phyloP scores from a whole-genome alignment of 306 rosid species.

The Lablab purpureus region DNA sequence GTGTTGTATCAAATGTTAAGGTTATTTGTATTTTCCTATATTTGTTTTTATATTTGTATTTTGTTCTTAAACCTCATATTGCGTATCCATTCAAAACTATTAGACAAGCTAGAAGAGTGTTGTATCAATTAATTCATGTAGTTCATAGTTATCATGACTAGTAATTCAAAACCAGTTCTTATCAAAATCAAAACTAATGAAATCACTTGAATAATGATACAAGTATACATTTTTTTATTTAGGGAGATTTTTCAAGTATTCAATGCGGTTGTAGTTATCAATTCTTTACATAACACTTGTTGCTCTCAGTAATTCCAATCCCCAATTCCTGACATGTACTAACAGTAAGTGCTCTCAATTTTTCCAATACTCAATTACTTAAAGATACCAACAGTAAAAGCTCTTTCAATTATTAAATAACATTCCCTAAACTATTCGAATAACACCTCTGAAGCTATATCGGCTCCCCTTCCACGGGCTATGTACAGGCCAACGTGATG shows the following conservation, averaged over 20 bases:
- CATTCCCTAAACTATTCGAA: conserved; percentile 58
- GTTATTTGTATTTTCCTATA: too few relatives aligned
- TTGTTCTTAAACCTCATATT: too few relatives aligned
- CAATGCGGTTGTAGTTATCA: background rate
- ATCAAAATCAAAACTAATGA: too few relatives aligned
- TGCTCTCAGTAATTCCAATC: background rate
- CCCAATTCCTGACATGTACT: too few relatives aligned
- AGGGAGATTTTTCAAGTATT: background rate
- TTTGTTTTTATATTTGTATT: too few relatives aligned
- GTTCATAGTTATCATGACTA: too few relatives aligned
- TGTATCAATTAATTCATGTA: too few relatives aligned
- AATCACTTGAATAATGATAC: too few relatives aligned
- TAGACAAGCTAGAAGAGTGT: too few relatives aligned
- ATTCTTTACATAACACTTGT: background rate
- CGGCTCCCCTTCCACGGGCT: conserved; percentile 87
- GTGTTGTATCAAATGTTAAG: too few relatives aligned
- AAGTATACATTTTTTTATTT: background rate
- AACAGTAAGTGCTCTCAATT: background rate
- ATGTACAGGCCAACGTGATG: conserved; percentile 91
- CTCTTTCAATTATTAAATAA: conserved; percentile 41
- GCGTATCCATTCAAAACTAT: too few relatives aligned
- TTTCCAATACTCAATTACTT: background rate
- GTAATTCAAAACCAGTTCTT: too few relatives aligned
- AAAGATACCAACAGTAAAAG: background rate
- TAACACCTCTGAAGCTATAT: conserved; percentile 79